A percentile compares a stretch with the other conserved stretches of the same genome.
phyloP scores from a whole-genome alignment of 768 basidiomycete species.

The Chalciporus chontae region DNA sequence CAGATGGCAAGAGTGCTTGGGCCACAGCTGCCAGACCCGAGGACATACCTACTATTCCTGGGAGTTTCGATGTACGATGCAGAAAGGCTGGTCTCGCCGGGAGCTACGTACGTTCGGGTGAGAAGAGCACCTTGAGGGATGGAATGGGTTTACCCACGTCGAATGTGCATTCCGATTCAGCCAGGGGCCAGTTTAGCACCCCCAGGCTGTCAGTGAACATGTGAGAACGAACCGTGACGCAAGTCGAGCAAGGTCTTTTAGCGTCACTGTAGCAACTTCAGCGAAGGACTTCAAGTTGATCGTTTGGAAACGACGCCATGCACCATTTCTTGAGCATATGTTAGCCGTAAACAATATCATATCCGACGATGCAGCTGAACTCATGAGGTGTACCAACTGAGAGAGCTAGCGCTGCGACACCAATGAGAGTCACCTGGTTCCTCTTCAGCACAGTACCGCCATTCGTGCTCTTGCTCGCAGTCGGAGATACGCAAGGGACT shows the following conservation, averaged over 20 bases:
- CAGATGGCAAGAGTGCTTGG: background rate
- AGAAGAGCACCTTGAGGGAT: background rate
- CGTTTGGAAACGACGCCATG: slow-evolving; percentile 9
- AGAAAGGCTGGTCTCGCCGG: slow-evolving; percentile 32
- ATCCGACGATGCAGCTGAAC: background rate
- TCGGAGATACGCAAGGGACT: slow-evolving; percentile 16
- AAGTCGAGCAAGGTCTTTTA: slow-evolving; percentile 73
- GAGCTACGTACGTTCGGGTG: slow-evolving; percentile 35
- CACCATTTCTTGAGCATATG: slow-evolving; percentile 56
- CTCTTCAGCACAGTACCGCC: slow-evolving; percentile 15
- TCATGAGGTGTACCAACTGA: background rate
- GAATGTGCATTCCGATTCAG: slow-evolving; percentile 72
- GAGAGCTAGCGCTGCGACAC: background rate
- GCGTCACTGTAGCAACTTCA: slow-evolving; percentile 51
- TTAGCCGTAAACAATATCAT: slow-evolving; percentile 12
- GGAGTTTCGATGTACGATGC: slow-evolving; percentile 44
- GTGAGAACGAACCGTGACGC: slow-evolving; percentile 67
- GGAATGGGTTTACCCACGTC: slow-evolving; percentile 52
- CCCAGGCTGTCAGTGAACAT: slow-evolving; percentile 58
- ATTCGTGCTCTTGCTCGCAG: background rate
- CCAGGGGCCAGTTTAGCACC: slow-evolving; percentile 49
- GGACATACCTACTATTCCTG: slow-evolving; percentile 51
- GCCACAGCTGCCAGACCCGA: background rate
- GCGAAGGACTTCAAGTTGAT: slow-evolving; percentile 1
- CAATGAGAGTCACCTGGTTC: slow-evolving; percentile 20